A percentile compares a stretch with the other conserved stretches of the same genome.
Evolutionary conservation across 331 rosid genomes (phyloP).

Genomic region (Cydonia oblonga): DNA sequence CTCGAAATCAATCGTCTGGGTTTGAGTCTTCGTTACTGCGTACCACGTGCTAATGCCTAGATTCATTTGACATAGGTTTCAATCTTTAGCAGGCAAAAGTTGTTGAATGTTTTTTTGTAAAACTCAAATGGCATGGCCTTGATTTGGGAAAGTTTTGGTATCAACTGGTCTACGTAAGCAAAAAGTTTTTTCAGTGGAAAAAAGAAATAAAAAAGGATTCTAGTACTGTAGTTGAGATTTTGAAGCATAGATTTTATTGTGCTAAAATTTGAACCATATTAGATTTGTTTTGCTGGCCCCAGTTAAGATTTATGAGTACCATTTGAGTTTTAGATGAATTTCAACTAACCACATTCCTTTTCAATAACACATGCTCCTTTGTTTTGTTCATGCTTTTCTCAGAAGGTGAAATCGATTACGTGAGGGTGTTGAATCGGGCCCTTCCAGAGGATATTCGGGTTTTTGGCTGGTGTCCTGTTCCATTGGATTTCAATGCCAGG

Average conservation of each 20-base stretch:
- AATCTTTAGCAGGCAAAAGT: not conserved
- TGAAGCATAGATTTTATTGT: not conserved
- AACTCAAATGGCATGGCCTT: not conserved
- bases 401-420: constrained; percentile 86
- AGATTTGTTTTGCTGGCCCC: not conserved
- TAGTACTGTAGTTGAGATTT: not conserved
- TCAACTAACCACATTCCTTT: not conserved
- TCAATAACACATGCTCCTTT: not conserved
- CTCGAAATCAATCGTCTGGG: not conserved
- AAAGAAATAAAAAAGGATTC: not conserved
- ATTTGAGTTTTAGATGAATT: not conserved
- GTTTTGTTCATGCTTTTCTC: constrained; percentile 13
- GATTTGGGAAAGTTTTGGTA: not conserved
- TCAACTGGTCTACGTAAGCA: not conserved
- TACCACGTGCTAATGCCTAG: not conserved
- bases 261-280: not conserved
- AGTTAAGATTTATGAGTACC: not conserved
- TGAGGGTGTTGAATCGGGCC: constrained; percentile 75
- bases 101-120: not conserved
- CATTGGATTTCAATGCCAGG: constrained; percentile 88
- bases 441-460: constrained; percentile 82
- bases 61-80: not conserved
- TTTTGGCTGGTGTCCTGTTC: constrained; percentile 81
- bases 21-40: not conserved
- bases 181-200: not conserved